Percentiles rank a stretch among this genome's conserved stretches.
Conservation (phyloP, 2,329 filamentous ascomycete species). For the Pestalotiopsis sp. region DNA sequence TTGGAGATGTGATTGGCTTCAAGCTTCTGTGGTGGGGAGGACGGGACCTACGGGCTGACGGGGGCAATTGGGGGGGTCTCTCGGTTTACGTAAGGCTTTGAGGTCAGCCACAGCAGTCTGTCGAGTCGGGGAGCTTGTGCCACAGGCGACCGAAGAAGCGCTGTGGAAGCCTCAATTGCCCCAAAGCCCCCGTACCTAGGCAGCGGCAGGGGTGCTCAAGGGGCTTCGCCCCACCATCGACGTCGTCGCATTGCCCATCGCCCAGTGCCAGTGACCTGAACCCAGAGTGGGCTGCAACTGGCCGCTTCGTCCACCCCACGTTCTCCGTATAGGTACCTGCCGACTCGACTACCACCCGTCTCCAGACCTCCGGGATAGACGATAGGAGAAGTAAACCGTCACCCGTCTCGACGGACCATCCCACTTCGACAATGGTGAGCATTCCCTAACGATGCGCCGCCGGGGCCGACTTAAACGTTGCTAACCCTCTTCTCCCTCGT, state of each 20-base stretch:
- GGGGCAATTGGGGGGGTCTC: neutral
- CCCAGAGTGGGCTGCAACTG: neutral
- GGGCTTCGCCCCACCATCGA: conserved; percentile 3
- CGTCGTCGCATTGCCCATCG: neutral
- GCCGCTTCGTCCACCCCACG: conserved; percentile 1
- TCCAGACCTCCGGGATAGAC: neutral
- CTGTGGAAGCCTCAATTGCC: neutral
- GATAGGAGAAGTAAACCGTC: conserved; percentile 1
- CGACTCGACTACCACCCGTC: neutral
- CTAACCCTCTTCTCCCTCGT: conserved; percentile 22
- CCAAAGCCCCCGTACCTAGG: neutral
- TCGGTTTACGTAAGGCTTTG: neutral
- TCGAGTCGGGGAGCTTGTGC: neutral
- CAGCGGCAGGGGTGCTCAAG: neutral
- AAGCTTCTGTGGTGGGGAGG: neutral
- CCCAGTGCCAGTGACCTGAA: neutral
- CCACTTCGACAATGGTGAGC: neutral
- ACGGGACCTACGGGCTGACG: neutral
- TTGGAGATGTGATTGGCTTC: conserved; percentile 5
- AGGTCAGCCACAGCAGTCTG: neutral
- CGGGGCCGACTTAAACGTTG: neutral
- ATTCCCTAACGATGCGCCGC: neutral
- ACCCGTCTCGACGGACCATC: conserved; percentile 22
- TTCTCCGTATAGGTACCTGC: neutral
- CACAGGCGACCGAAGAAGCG: neutral